Percentiles rank a stretch among this genome's conserved stretches.
phyloP scores from a whole-genome alignment of 257 asterid species.

The Solanum bulbocastanum region DNA sequence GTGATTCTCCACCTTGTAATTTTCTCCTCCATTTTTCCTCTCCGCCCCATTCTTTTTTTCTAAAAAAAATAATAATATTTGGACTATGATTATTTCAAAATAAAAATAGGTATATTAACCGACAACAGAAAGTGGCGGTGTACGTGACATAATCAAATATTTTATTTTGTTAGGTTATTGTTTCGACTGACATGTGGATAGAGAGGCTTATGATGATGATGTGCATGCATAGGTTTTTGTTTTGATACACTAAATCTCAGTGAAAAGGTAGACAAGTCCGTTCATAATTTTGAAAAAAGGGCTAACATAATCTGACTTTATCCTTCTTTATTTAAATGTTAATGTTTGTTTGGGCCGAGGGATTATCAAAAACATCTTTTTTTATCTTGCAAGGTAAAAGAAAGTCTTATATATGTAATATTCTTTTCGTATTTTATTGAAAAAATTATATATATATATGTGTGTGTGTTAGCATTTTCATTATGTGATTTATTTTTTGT shows the following conservation, averaged over 20 bases:
- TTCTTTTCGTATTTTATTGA: rapidly evolving
- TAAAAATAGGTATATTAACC: background rate
- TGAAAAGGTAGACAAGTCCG: background rate
- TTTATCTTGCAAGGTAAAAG: no score
- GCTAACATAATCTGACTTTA: background rate
- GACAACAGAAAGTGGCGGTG: background rate
- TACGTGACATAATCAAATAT: background rate
- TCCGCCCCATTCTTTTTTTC: no score
- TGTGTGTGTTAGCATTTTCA: no score
- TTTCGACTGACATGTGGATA: background rate
- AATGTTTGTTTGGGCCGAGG: no score
- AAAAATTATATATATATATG: no score
- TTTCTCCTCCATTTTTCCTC: no score
- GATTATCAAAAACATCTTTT: no score
- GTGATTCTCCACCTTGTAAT: no score
- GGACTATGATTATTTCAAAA: background rate
- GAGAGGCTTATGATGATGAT: background rate
- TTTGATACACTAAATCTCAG: background rate
- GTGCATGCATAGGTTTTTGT: background rate
- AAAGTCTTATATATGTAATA: rapidly evolving
- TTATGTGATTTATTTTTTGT: no score
- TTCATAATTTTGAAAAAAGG: background rate
- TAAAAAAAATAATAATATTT: no score
- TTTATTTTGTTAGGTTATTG: background rate
- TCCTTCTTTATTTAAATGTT: no score